Percentiles rank a stretch among this genome's conserved stretches.
These are phyloP conservation scores for Rhamnella rubrinervis DNA, from an alignment of 331 rosid species.

Conservation along the genomic window DNA sequence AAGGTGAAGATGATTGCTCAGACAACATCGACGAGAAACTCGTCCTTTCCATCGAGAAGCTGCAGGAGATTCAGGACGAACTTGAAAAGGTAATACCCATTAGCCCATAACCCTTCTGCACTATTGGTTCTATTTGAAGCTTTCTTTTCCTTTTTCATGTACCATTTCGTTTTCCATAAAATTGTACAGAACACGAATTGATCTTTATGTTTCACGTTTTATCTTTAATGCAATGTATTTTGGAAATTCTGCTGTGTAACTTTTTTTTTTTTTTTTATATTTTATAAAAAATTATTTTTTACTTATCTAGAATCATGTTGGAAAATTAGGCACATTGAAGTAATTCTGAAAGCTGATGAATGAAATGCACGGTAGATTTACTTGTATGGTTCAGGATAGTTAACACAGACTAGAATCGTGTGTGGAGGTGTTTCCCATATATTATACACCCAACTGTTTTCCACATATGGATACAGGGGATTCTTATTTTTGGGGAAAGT, in stretches of 20 bases:
- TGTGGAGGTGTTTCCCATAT: too few species aligned
- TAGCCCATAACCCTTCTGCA: background rate
- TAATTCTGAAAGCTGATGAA: background rate
- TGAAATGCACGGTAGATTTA: background rate
- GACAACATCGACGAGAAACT: conserved; percentile 74
- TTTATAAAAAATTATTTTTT: background rate
- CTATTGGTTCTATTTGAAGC: background rate
- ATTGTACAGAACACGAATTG: background rate
- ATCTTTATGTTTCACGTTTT: background rate
- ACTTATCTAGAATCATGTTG: background rate
- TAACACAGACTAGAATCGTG: background rate
- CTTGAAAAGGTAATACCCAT: conserved; percentile 66
- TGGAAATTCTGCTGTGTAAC: background rate
- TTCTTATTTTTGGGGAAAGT: too few species aligned
- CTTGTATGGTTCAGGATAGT: background rate
- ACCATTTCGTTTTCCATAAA: background rate
- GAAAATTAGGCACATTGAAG: background rate
- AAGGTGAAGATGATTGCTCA: conserved; percentile 41
- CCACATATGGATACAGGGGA: too few species aligned
- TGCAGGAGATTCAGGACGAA: conserved; percentile 92
- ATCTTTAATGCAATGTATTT: background rate
- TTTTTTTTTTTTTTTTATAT: background rate
- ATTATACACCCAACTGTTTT: too few species aligned
- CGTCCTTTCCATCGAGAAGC: conserved; percentile 71
- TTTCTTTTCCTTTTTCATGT: background rate